Conservation (phyloP, 2,329 filamentous ascomycete species). For the Aspergillus brunneoviolaceus region DNA sequence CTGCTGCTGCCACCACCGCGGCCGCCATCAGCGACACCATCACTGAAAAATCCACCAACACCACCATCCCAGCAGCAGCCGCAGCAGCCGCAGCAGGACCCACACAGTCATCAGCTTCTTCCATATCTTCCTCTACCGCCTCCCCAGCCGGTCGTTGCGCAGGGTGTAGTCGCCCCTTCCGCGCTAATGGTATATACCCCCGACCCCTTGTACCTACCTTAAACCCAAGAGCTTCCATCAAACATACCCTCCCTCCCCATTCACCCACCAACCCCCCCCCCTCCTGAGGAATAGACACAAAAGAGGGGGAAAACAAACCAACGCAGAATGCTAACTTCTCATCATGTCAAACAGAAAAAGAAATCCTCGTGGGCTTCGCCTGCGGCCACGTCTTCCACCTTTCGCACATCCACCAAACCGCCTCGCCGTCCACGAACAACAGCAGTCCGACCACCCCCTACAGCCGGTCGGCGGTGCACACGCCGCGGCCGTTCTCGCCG, state of each 20-base stretch:
- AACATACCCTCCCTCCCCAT: too few species aligned
- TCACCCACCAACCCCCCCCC: background rate
- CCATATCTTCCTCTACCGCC: background rate
- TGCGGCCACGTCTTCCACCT: constrained; percentile 70
- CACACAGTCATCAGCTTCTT: background rate
- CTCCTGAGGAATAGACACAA: too few species aligned
- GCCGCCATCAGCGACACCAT: constrained; percentile 15
- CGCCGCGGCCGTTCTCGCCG: constrained; percentile 23
- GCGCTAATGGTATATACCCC: constrained; percentile 34
- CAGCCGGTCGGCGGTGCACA: constrained; percentile 22
- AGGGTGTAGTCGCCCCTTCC: constrained; percentile 40
- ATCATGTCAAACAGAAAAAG: constrained; percentile 42
- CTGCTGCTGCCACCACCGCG: constrained; percentile 10
- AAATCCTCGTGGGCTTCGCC: constrained; percentile 64
- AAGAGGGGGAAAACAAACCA: too few species aligned
- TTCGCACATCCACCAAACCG: constrained; percentile 55
- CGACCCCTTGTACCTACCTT: too few species aligned
- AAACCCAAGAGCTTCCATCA: too few species aligned
- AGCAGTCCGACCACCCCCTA: constrained; percentile 13
- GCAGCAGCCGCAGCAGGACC: too few species aligned
- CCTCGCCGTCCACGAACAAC: constrained; percentile 21
- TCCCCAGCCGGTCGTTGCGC: constrained; percentile 35
- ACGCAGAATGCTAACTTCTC: too few species aligned
- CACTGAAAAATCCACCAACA: constrained; percentile 18
- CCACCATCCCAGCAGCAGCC: background rate